Evolutionary conservation across 768 basidiomycete species (phyloP).

Genomic region (Mycena metata): DNA sequence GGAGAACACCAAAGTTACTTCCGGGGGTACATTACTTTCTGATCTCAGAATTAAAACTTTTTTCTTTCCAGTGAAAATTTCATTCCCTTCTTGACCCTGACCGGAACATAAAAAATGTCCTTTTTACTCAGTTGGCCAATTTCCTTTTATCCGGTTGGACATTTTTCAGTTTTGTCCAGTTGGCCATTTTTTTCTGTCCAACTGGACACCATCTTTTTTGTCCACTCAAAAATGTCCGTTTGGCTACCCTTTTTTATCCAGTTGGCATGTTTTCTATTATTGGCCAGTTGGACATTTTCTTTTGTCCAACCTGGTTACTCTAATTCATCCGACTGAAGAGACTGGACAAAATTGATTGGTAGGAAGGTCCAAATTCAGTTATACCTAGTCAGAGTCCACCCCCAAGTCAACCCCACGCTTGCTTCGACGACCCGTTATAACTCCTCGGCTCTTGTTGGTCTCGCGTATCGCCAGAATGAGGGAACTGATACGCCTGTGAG

Average conservation of each 20-base stretch:
- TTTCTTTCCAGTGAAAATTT: background rate
- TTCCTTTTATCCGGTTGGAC: background rate
- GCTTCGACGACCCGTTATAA: background rate
- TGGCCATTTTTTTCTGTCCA: background rate
- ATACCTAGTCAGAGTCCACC: too few relatives aligned
- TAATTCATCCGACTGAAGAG: too few relatives aligned
- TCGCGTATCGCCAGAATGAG: conserved; percentile 3
- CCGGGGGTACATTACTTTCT: too few relatives aligned
- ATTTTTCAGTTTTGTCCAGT: background rate
- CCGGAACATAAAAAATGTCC: background rate
- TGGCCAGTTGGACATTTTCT: background rate
- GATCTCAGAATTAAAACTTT: background rate
- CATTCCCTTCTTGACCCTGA: background rate
- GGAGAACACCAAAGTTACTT: too few relatives aligned
- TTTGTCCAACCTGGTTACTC: too few relatives aligned
- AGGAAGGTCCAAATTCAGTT: too few relatives aligned
- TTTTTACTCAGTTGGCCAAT: background rate
- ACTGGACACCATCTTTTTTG: too few relatives aligned
- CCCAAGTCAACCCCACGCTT: background rate
- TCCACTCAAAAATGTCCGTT: too few relatives aligned
- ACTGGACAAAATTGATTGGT: too few relatives aligned
- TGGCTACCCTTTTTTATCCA: too few relatives aligned
- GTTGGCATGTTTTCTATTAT: too few relatives aligned
- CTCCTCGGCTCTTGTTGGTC: conserved; percentile 2
- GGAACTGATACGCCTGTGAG: background rate